Evolutionary conservation across 2,329 filamentous ascomycete genomes (phyloP).

Genomic region (Eutypa lata): DNA sequence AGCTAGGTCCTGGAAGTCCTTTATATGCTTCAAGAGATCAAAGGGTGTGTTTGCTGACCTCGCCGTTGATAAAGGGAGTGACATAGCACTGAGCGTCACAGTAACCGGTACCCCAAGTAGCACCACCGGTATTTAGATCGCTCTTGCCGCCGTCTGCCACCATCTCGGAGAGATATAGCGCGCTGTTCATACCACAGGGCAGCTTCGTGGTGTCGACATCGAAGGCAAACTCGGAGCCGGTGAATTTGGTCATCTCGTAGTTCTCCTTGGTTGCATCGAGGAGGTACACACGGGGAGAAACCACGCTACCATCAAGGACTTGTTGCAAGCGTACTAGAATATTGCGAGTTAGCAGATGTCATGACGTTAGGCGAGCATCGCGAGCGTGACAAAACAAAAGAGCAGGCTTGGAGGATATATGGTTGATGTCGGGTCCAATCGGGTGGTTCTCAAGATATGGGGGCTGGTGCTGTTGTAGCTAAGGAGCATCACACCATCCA

Average conservation of each 20-base stretch:
- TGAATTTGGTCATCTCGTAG: constrained; percentile 58
- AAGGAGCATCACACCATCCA: too few relatives aligned
- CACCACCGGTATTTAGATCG: constrained; percentile 36
- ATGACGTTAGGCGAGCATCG: background rate
- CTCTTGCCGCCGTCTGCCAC: constrained; percentile 52
- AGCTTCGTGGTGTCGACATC: constrained; percentile 62
- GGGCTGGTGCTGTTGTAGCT: too few relatives aligned
- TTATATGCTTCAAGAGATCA: too few relatives aligned
- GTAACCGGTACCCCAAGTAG: constrained; percentile 35
- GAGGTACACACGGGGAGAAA: constrained; percentile 53
- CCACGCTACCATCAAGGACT: constrained; percentile 26
- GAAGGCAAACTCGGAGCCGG: constrained; percentile 60
- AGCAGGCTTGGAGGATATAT: too few relatives aligned
- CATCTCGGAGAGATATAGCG: constrained; percentile 62
- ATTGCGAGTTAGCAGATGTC: background rate
- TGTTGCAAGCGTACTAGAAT: constrained; percentile 36
- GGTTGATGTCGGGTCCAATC: too few relatives aligned
- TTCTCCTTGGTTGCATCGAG: constrained; percentile 50
- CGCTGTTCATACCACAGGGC: constrained; percentile 61
- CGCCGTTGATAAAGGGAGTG: constrained; percentile 35
- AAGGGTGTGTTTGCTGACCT: constrained; percentile 26
- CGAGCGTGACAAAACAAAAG: background rate
- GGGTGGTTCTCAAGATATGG: background rate
- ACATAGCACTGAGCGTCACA: constrained; percentile 36
- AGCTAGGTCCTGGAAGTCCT: too few relatives aligned